Conservation (phyloP, 148 eudicot species). For the Heliamphora exappendiculata region DNA sequence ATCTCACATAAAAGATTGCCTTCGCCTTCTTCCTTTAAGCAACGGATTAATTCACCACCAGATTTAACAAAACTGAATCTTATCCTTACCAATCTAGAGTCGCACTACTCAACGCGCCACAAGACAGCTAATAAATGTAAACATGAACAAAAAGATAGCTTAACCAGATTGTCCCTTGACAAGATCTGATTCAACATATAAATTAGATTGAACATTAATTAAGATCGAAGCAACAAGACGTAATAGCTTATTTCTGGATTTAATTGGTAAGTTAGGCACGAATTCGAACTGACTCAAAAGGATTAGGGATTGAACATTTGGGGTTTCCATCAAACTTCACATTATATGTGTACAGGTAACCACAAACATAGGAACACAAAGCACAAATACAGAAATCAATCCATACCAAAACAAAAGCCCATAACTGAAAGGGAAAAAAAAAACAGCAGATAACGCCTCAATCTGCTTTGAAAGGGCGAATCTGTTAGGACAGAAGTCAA, state of each 20-base stretch:
- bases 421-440: too few relatives aligned
- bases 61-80: not conserved
- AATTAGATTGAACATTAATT: not conserved
- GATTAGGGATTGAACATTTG: not conserved
- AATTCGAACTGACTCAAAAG: not conserved
- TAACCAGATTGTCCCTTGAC: not conserved
- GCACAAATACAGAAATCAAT: too few relatives aligned
- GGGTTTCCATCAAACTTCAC: not conserved
- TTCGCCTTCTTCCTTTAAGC: too few relatives aligned
- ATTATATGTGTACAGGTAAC: not conserved
- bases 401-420: not conserved
- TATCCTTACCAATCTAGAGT: not conserved
- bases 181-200: not conserved
- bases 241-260: not conserved
- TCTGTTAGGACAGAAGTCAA: too few relatives aligned
- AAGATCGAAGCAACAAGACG: not conserved
- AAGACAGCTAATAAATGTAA: not conserved
- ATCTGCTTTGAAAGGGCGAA: too few relatives aligned
- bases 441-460: too few relatives aligned
- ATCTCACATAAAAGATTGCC: not conserved
- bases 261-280: not conserved
- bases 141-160: not conserved
- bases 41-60: too few relatives aligned
- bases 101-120: not conserved
- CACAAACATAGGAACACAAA: not conserved